These are phyloP conservation scores for Clohesyomyces aquaticus DNA, from an alignment of 495 filamentous ascomycete genomes.

Conservation along the genomic window DNA sequence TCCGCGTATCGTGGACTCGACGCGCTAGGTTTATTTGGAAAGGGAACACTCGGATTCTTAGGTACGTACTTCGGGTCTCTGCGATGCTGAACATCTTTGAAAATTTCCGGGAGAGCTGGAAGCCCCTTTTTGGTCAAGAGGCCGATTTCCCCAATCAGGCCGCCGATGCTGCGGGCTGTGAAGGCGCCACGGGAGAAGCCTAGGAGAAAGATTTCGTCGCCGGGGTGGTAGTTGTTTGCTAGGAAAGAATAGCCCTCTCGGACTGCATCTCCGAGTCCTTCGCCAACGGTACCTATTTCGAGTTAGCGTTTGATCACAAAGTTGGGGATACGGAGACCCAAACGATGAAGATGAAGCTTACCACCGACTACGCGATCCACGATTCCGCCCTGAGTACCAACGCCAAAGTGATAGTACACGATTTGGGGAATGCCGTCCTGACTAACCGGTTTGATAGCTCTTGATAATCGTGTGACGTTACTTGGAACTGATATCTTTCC, in stretches of 20 bases:
- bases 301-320: neutral
- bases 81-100: slow-evolving; percentile 64
- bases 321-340: neutral
- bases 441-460: slow-evolving; percentile 47
- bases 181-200: slow-evolving; percentile 78
- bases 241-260: slow-evolving; percentile 69
- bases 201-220: slow-evolving; percentile 71
- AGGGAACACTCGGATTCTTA: slow-evolving; percentile 60
- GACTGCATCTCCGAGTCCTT: slow-evolving; percentile 58
- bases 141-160: slow-evolving; percentile 64
- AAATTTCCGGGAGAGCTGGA: slow-evolving; percentile 66
- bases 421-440: slow-evolving; percentile 49
- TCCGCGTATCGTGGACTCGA: slow-evolving; percentile 45
- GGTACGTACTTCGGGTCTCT: slow-evolving; percentile 57
- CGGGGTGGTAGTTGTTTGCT: slow-evolving; percentile 65
- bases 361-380: slow-evolving; percentile 42
- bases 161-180: slow-evolving; percentile 67
- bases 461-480: slow-evolving; percentile 50
- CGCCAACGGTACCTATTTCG: slow-evolving; percentile 41
- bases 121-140: slow-evolving; percentile 67
- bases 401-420: slow-evolving; percentile 48
- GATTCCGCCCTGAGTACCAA: slow-evolving; percentile 43
- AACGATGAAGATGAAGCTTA: slow-evolving; percentile 22
- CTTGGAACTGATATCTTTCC: slow-evolving; percentile 44
- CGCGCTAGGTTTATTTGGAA: slow-evolving; percentile 60